A percentile compares a stretch with the other conserved stretches of the same genome.
phyloP scores from a whole-genome alignment of 495 filamentous ascomycete species.

The Aspergillus steynii region DNA sequence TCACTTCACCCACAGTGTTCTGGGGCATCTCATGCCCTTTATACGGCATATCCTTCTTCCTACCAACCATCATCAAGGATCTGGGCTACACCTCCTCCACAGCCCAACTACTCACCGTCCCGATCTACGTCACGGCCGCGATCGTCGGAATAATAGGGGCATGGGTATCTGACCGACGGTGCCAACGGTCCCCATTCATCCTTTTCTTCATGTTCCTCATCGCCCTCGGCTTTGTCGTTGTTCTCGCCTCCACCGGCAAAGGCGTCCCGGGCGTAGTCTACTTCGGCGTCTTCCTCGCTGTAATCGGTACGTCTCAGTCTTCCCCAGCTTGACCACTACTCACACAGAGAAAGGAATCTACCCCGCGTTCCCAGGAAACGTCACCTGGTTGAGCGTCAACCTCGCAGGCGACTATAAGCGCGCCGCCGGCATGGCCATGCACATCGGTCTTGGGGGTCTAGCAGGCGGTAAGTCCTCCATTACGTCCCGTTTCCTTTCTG shows the following conservation, averaged over 20 bases:
- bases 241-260: constrained; percentile 38
- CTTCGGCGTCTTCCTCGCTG: constrained; percentile 70
- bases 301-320: constrained; percentile 56
- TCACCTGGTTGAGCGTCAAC: constrained; percentile 74
- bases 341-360: constrained; percentile 33
- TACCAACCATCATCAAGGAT: constrained; percentile 70
- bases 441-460: constrained; percentile 73
- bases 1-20: constrained; percentile 38
- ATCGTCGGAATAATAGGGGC: constrained; percentile 58
- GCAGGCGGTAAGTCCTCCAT: constrained; percentile 50
- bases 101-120: constrained; percentile 70
- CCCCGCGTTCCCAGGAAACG: constrained; percentile 58
- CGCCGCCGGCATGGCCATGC: constrained; percentile 70
- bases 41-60: constrained; percentile 72
- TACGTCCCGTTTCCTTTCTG: no score
- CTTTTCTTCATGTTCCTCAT: constrained; percentile 61
- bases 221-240: constrained; percentile 66
- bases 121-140: constrained; percentile 64
- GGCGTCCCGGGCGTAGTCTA: constrained; percentile 66
- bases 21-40: constrained; percentile 66
- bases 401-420: constrained; percentile 71
- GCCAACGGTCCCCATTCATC: constrained; percentile 63
- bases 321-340: not conserved
- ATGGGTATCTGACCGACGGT: constrained; percentile 59
- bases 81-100: constrained; percentile 61